These are phyloP conservation scores for Deuterostichococcus epilithicus DNA, from an alignment of 139 green algal species.

Conservation along the genomic window DNA sequence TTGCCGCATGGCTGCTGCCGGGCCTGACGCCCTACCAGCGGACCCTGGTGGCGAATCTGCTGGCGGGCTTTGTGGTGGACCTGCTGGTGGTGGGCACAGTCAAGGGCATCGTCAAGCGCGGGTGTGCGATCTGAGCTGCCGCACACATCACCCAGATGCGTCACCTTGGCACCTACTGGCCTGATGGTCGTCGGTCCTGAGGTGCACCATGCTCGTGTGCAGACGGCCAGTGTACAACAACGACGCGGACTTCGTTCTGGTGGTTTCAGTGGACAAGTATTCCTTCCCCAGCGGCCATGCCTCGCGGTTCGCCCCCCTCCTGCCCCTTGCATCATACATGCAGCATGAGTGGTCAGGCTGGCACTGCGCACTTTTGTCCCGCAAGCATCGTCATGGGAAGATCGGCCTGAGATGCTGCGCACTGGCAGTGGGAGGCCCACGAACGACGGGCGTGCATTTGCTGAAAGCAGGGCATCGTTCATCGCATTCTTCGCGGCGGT, in stretches of 20 bases:
- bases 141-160: too few relatives aligned
- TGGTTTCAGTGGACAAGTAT: constrained; percentile 56
- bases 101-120: constrained; percentile 37
- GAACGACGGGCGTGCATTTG: background rate
- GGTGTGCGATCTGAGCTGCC: background rate
- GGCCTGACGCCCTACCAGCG: background rate
- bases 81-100: constrained; percentile 42
- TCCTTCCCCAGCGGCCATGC: constrained; percentile 61
- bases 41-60: constrained; percentile 23
- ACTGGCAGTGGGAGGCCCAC: too few relatives aligned
- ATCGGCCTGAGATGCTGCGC: background rate
- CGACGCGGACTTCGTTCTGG: constrained; percentile 41
- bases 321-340: too few relatives aligned
- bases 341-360: too few relatives aligned
- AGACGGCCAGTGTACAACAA: constrained; percentile 54
- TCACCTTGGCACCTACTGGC: too few relatives aligned
- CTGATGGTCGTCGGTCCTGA: too few relatives aligned
- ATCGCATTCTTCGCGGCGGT: constrained; percentile 38
- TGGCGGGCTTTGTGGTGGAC: constrained; percentile 48
- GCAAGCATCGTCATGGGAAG: too few relatives aligned
- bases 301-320: constrained; percentile 14
- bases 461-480: constrained; percentile 35
- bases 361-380: too few relatives aligned
- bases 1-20: constrained; percentile 4
- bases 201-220: background rate